These are phyloP conservation scores for Cryoendolithus antarcticus DNA, from an alignment of 2,329 filamentous ascomycete genomes.

Conservation along the genomic window DNA sequence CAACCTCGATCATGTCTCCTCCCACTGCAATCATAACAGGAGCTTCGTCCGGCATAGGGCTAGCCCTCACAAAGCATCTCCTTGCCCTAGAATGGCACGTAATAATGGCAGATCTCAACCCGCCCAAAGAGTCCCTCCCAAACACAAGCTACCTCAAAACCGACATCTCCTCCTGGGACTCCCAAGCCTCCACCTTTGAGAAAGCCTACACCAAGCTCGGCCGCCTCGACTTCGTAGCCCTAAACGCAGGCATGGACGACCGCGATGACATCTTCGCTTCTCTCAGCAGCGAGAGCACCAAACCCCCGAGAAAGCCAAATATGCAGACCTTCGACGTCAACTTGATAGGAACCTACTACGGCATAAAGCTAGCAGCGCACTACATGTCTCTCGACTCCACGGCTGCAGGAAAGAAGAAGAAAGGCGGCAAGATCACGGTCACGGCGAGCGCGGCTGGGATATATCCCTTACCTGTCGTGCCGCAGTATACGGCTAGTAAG, in stretches of 20 bases:
- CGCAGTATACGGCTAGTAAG: conserved; percentile 31
- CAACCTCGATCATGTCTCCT: conserved; percentile 18
- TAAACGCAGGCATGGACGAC: conserved; percentile 24
- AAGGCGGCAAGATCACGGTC: conserved; percentile 21
- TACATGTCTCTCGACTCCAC: conserved; percentile 21
- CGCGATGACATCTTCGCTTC: conserved; percentile 22
- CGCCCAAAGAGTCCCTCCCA: conserved; percentile 17
- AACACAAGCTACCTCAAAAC: conserved; percentile 24
- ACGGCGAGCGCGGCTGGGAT: conserved; percentile 22
- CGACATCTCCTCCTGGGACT: conserved; percentile 17
- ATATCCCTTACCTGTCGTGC: conserved; percentile 21
- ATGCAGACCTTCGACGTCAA: conserved; percentile 24
- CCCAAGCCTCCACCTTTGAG: conserved; percentile 13
- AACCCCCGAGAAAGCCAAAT: conserved; percentile 19
- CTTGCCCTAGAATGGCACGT: conserved; percentile 27
- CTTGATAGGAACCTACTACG: conserved; percentile 22
- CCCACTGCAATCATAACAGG: conserved; percentile 34
- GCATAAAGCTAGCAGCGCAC: conserved; percentile 25
- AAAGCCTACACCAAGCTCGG: conserved; percentile 11
- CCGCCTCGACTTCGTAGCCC: conserved; percentile 20
- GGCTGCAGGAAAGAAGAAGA: conserved; percentile 6
- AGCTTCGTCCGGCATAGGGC: conserved; percentile 33
- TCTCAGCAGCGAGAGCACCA: conserved; percentile 8
- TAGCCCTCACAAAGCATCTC: conserved; percentile 31
- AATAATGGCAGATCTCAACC: conserved; percentile 34